Conservation (phyloP, 306 rosid genomes). For the Castanospermum australe region DNA sequence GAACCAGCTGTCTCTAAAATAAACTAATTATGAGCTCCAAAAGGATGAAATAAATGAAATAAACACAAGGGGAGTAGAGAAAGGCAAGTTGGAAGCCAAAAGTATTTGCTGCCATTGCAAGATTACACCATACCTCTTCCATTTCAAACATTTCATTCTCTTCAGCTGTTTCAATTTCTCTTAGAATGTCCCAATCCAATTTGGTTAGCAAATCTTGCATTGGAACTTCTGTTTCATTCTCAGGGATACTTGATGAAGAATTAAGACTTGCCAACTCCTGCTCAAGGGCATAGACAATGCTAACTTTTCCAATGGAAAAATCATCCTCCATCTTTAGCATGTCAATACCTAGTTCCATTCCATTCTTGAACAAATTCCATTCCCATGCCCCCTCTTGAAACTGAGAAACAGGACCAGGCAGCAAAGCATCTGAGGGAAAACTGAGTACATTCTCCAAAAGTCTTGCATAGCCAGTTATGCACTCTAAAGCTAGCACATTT, state of each 20-base stretch:
- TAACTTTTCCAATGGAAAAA: constrained; percentile 29
- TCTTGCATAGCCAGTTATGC: constrained; percentile 74
- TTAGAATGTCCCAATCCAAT: constrained; percentile 75
- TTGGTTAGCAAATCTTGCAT: constrained; percentile 48
- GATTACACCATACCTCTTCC: constrained; percentile 73
- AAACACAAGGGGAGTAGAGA: background rate
- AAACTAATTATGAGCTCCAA: constrained; percentile 20
- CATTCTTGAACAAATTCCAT: constrained; percentile 68
- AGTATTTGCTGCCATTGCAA: constrained; percentile 20
- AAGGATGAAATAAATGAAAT: constrained; percentile 2
- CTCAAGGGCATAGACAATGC: constrained; percentile 71
- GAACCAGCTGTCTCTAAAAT: constrained; percentile 27
- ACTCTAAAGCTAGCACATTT: constrained; percentile 83
- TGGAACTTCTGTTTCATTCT: constrained; percentile 49
- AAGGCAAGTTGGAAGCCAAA: constrained; percentile 6
- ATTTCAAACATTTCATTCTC: constrained; percentile 78
- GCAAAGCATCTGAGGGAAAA: constrained; percentile 75
- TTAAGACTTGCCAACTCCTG: constrained; percentile 45
- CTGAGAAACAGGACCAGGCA: constrained; percentile 77
- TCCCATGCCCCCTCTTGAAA: constrained; percentile 75
- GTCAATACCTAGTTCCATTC: constrained; percentile 35
- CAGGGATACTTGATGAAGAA: constrained; percentile 42
- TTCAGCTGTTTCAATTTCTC: constrained; percentile 73
- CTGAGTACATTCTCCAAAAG: constrained; percentile 85
- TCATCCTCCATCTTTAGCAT: constrained; percentile 34